A percentile compares a stretch with the other conserved stretches of the same genome.
Evolutionary conservation across 1,284 basidiomycete species (phyloP).

Genomic region (Schizopora paradoxa): DNA sequence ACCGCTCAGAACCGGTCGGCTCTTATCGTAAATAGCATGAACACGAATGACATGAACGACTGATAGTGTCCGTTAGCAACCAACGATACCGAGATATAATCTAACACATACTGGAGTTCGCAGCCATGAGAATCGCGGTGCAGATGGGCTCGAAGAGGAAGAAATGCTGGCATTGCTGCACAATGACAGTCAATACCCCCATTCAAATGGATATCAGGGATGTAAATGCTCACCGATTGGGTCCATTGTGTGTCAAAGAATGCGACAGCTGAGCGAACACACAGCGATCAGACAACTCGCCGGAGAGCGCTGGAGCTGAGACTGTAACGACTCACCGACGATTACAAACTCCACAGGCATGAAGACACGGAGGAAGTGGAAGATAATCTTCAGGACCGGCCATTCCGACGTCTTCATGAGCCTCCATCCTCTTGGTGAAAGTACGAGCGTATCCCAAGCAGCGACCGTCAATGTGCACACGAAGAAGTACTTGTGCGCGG

Average conservation of each 20-base stretch:
- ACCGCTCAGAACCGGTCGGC: slow-evolving; percentile 42
- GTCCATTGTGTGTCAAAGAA: slow-evolving; percentile 73
- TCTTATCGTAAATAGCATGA: slow-evolving; percentile 69
- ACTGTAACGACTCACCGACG: slow-evolving; percentile 47
- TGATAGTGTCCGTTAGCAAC: slow-evolving; percentile 24
- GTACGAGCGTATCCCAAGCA: slow-evolving; percentile 79
- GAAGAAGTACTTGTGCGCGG: slow-evolving; percentile 80
- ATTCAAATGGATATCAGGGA: slow-evolving; percentile 1
- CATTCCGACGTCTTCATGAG: slow-evolving; percentile 63
- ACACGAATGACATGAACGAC: slow-evolving; percentile 70
- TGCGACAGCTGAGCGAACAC: slow-evolving; percentile 50
- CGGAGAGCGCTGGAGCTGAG: background rate
- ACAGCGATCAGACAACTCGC: slow-evolving; percentile 8
- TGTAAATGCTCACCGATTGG: slow-evolving; percentile 38
- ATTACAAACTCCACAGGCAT: slow-evolving; percentile 73
- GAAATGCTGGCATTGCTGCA: slow-evolving; percentile 58
- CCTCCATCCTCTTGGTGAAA: slow-evolving; percentile 70
- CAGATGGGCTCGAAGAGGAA: slow-evolving; percentile 80
- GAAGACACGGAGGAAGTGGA: slow-evolving; percentile 65
- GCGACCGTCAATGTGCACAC: slow-evolving; percentile 82
- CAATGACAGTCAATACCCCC: background rate
- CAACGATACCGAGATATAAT: slow-evolving; percentile 6
- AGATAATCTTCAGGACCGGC: slow-evolving; percentile 71
- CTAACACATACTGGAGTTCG: slow-evolving; percentile 49
- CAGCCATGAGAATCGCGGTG: slow-evolving; percentile 69